Evolutionary conservation across 75 land plant genomes (phyloP).

Genomic region (Selaginella moellendorffii): DNA sequence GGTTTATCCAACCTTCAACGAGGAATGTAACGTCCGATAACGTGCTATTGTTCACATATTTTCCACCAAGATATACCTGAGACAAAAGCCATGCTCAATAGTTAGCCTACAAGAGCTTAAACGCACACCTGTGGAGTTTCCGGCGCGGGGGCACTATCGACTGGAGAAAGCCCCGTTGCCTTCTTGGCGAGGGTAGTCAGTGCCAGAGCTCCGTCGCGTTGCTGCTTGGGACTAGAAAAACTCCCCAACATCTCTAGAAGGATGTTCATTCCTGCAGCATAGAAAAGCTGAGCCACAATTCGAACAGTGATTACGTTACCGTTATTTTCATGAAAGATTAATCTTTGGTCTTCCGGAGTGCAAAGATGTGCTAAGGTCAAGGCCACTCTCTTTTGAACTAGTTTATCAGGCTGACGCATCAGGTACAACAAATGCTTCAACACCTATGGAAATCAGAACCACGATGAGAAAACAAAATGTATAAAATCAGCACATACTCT

Average conservation of each 20-base stretch:
- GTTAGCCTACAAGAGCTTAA: background rate
- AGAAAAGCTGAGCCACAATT: no score
- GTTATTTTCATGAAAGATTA: conserved; percentile 71
- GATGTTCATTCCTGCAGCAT: conserved; percentile 55
- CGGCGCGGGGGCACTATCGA: conserved; percentile 84
- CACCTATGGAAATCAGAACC: conserved; percentile 32
- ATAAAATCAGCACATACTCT: conserved; percentile 38
- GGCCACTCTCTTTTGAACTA: conserved; percentile 74
- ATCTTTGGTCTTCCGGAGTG: conserved; percentile 56
- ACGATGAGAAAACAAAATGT: background rate
- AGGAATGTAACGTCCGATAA: conserved; percentile 88
- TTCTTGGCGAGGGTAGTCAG: conserved; percentile 65
- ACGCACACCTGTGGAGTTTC: conserved; percentile 76
- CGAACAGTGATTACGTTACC: no score
- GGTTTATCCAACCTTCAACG: conserved; percentile 54
- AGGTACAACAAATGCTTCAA: conserved; percentile 74
- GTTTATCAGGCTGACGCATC: conserved; percentile 64
- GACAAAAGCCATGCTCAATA: conserved; percentile 2
- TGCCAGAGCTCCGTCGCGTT: conserved; percentile 65
- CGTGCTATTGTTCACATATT: conserved; percentile 73
- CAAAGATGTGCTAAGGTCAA: conserved; percentile 90
- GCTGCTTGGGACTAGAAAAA: conserved; percentile 44
- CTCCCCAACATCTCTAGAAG: conserved; percentile 51
- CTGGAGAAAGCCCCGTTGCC: conserved; percentile 56
- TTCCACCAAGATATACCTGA: conserved; percentile 90